These are phyloP conservation scores for Termitomyces titanicus DNA, from an alignment of 768 basidiomycete genomes.

Conservation along the genomic window DNA sequence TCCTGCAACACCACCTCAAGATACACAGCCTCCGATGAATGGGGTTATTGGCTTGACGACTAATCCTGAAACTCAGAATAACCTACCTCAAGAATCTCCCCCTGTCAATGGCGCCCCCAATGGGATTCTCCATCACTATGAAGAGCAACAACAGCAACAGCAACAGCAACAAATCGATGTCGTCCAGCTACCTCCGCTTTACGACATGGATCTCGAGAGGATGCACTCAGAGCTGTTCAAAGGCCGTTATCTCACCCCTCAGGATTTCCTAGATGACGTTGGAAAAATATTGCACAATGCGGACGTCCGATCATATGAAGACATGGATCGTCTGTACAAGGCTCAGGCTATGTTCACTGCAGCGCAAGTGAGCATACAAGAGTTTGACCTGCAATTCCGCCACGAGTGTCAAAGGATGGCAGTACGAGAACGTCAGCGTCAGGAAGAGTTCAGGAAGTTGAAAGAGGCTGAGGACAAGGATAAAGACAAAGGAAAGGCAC, in stretches of 20 bases:
- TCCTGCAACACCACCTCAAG: constrained; percentile 32
- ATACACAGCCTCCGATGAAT: constrained; percentile 34
- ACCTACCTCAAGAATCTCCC: constrained; percentile 19
- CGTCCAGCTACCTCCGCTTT: constrained; percentile 49
- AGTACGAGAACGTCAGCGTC: constrained; percentile 62
- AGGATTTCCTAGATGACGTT: constrained; percentile 83
- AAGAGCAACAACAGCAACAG: constrained; percentile 22
- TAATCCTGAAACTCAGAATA: constrained; percentile 24
- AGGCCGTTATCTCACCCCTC: constrained; percentile 81
- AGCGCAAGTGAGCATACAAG: constrained; percentile 79
- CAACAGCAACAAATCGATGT: constrained; percentile 32
- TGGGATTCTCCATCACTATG: constrained; percentile 28
- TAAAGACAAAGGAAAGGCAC: constrained; percentile 30
- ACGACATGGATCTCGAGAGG: constrained; percentile 88
- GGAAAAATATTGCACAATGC: constrained; percentile 80
- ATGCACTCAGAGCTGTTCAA: constrained; percentile 86
- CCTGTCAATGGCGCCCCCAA: constrained; percentile 35
- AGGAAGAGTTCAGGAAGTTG: constrained; percentile 52
- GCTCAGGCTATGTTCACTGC: constrained; percentile 90
- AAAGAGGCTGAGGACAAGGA: constrained; percentile 37
- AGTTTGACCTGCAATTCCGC: constrained; percentile 76
- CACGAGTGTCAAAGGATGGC: constrained; percentile 90
- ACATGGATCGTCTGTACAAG: constrained; percentile 72
- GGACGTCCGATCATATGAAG: constrained; percentile 49
- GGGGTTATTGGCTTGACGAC: constrained; percentile 39